Evolutionary conservation across 2,329 filamentous ascomycete species (phyloP), one percentile per base, ranked within the genome.

Genomic region (Epichloe bromicola): DNA sequence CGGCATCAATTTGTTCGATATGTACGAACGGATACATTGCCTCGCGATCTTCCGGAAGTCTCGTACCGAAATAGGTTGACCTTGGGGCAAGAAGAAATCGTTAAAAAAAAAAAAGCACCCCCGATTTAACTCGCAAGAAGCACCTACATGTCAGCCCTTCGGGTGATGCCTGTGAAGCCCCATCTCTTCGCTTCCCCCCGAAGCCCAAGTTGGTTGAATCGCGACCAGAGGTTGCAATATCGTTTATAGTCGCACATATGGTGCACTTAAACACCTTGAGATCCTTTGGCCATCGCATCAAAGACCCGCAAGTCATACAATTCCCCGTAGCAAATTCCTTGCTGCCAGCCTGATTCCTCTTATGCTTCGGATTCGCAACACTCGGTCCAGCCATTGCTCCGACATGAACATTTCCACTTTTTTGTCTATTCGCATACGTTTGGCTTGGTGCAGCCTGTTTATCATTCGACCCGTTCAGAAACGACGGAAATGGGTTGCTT

Each of bases 271-370:
- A 95, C 38, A 84, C 78, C 37, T 78, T 78, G 54, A 89, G 68
- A 49, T 83, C 79, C 55, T 76, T 79, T 2, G 88, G 88, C 83
- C 88, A 95, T 51, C 85, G 78, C 56, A 94, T 83, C 51, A 82
- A 79, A 50, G 85, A 85, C 59, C 84, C 86, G 65, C 89, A 95
- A 36, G 88, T 90, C 79, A 91, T 89, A 64, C 89, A 95, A 59
- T 80, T 82, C 20, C 87, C 85, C 34, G 80, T 83, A 30, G 74
- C 72, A 60, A 84, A 79, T 57, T 87, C 80, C 57, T 75, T 79
- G 56, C 64, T 70, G 34, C 63, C 65, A 11, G 56, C 47, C 6
- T 55, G 59, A 10, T 55, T 72, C 65, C 59, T 69, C 47, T 56
- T 61, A 45, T 66, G 61, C 48, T 60, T 60, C 49, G 63, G n/a